Conservation (phyloP, 73 alveolate genomes). For the Paraurostyla sp. region DNA sequence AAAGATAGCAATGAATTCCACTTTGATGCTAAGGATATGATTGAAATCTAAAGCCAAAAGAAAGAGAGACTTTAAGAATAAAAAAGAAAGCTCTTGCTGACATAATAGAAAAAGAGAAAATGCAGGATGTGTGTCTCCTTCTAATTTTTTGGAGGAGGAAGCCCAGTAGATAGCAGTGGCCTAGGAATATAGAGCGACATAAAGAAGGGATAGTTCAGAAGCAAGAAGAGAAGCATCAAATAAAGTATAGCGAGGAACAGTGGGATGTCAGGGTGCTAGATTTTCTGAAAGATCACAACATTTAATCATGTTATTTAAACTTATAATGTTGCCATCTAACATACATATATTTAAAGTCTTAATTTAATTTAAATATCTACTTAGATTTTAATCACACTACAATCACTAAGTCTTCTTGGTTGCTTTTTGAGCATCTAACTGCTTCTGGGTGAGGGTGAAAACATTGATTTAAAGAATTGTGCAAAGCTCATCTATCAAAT, state of each 20-base stretch:
- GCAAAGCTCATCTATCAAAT: background rate
- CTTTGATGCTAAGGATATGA: conserved; percentile 49
- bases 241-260: background rate
- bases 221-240: background rate
- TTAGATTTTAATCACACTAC: no score
- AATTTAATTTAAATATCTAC: no score
- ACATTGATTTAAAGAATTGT: conserved; percentile 34
- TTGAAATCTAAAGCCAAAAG: conserved; percentile 17
- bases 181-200: background rate
- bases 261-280: background rate
- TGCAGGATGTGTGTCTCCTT: background rate
- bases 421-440: background rate
- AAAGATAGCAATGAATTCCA: conserved; percentile 25
- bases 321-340: background rate
- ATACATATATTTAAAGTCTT: background rate
- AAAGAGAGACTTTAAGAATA: conserved; percentile 38
- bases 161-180: background rate
- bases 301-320: background rate
- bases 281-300: background rate
- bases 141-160: background rate
- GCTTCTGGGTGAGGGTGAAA: conserved; percentile 10
- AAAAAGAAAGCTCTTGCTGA: no score
- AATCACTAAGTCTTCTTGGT: no score
- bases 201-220: background rate
- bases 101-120: background rate